Evolutionary conservation across 164 flowering plant species (phyloP).

Genomic region (Magnolia kwangsiensis): DNA sequence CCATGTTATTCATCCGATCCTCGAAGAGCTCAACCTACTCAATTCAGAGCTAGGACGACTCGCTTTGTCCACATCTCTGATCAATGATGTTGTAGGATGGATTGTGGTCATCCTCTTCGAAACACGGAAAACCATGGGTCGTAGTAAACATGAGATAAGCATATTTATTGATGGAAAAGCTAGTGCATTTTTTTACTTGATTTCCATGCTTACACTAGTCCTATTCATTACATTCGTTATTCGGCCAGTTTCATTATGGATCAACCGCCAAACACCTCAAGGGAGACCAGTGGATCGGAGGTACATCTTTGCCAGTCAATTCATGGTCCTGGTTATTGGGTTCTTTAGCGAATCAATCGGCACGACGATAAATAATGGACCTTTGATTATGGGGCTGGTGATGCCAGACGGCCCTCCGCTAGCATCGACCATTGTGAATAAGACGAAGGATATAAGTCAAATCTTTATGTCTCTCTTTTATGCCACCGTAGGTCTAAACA

Average conservation of each 20-base stretch:
- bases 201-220: slow-evolving; percentile 13
- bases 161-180: too few relatives aligned
- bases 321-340: slow-evolving; percentile 27
- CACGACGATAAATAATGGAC: slow-evolving; percentile 34
- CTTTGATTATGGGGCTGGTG: slow-evolving; percentile 52
- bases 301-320: slow-evolving; percentile 26
- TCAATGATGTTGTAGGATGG: slow-evolving; percentile 36
- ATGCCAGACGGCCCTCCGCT: slow-evolving; percentile 70
- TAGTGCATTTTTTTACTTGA: slow-evolving; percentile 25
- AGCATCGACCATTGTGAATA: slow-evolving; percentile 51
- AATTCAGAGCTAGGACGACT: slow-evolving; percentile 58
- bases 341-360: slow-evolving; percentile 46
- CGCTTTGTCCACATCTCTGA: slow-evolving; percentile 34
- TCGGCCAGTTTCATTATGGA: slow-evolving; percentile 23
- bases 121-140: neutral
- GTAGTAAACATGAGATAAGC: neutral
- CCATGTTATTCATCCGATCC: slow-evolving; percentile 41
- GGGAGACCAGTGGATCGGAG: slow-evolving; percentile 41
- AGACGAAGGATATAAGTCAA: slow-evolving; percentile 24
- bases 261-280: slow-evolving; percentile 38
- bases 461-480: slow-evolving; percentile 22
- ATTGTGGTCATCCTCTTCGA: slow-evolving; percentile 1
- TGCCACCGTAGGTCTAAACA: slow-evolving; percentile 5
- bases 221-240: slow-evolving; percentile 6
- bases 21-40: slow-evolving; percentile 55